Evolutionary conservation across 768 basidiomycete genomes (phyloP).

Genomic region (Mrakia frigida): DNA sequence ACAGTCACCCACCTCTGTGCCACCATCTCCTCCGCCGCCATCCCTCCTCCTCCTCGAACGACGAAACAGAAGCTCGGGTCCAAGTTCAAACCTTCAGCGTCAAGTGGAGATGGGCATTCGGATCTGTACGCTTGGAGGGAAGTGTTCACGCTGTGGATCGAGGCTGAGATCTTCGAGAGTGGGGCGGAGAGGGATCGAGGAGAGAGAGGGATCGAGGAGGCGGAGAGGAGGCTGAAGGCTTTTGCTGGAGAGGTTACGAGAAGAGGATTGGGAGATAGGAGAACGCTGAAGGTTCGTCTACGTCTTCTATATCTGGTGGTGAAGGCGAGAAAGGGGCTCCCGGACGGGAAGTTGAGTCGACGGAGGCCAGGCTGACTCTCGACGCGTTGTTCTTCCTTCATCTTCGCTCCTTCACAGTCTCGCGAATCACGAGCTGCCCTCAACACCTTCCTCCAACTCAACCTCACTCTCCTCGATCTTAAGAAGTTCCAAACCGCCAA

Average conservation of each 20-base stretch:
- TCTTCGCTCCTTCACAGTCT: constrained; percentile 36
- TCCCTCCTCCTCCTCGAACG: not conserved
- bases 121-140: constrained; percentile 86
- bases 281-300: constrained; percentile 49
- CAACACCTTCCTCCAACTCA: constrained; percentile 67
- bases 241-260: constrained; percentile 60
- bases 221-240: constrained; percentile 58
- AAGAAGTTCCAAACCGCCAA: constrained; percentile 85
- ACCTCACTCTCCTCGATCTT: constrained; percentile 69
- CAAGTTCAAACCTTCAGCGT: constrained; percentile 10
- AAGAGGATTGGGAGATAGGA: constrained; percentile 54
- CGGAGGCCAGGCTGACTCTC: not conserved
- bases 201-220: constrained; percentile 60
- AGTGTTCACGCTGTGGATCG: constrained; percentile 80
- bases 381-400: too few relatives aligned
- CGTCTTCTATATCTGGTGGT: too few relatives aligned
- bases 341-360: too few relatives aligned
- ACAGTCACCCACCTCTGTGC: constrained; percentile 51
- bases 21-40: constrained; percentile 39
- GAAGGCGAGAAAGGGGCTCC: not conserved
- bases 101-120: constrained; percentile 39
- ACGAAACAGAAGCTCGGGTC: constrained; percentile 17
- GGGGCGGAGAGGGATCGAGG: constrained; percentile 60
- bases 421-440: constrained; percentile 58
- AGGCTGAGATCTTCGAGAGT: constrained; percentile 78